Conservation (phyloP, 2,329 filamentous ascomycete genomes). For the Colletotrichum gloeosporioides region DNA sequence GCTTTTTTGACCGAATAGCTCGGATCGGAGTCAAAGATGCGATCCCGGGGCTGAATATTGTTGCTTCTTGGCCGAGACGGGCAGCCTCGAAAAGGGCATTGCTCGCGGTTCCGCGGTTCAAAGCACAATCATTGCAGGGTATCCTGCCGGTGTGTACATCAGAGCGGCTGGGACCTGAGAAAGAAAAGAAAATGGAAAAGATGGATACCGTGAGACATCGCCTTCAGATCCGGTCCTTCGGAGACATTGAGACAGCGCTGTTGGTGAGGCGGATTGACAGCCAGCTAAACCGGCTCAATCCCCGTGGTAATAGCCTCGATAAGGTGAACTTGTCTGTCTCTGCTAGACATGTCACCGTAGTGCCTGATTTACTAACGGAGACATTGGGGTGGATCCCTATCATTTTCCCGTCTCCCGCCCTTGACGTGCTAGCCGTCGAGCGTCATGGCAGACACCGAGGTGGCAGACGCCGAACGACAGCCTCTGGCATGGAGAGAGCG, state of each 20-base stretch:
- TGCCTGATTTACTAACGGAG: not conserved
- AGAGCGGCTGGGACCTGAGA: not conserved
- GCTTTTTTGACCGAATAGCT: not conserved
- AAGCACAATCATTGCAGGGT: not conserved
- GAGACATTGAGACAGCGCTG: not conserved
- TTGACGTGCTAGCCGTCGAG: not conserved
- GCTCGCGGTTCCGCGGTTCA: not conserved
- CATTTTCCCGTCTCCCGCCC: not conserved
- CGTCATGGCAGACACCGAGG: not conserved
- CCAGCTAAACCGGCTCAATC: not conserved
- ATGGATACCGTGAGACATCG: not conserved
- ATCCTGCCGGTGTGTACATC: not conserved
- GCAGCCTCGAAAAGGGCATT: not conserved
- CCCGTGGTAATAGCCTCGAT: not conserved
- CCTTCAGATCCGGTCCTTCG: not conserved
- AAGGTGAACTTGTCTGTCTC: not conserved
- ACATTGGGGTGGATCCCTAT: not conserved
- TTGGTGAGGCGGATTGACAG: not conserved
- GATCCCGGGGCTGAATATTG: not conserved
- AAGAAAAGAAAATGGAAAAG: not conserved
- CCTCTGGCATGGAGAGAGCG: not conserved
- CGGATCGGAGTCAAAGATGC: not conserved
- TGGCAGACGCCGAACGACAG: not conserved
- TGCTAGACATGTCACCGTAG: not conserved
- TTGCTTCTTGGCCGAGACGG: not conserved